Evolutionary conservation across 495 filamentous ascomycete species (phyloP), one percentile per base, ranked within the genome.

Genomic region (Pyrenula aspistea): DNA sequence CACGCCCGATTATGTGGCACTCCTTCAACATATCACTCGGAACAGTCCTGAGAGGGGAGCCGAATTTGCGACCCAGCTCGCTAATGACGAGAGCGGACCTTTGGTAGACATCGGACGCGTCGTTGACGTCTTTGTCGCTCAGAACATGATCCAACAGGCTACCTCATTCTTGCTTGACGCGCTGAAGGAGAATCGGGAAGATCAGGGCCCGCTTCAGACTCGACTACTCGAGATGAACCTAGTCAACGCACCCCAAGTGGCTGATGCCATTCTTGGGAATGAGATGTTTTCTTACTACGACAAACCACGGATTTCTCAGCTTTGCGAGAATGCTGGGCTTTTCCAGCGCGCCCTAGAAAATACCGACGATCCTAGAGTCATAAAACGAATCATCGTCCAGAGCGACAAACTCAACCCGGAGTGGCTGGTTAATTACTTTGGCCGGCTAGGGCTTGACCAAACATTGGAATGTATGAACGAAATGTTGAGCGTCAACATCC

Each of bases 201-300:
- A 97, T 68, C 90, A 99, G 59, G 92, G 83, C 51, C 83, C 90
- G 61, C 77, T 97, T 52, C 93, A 99, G 70, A 99, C 93, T 36
- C 85, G 91, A 56, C 77, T 99, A 22, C 74, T 99, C 51, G 93
- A 99, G 77, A 97, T 99, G 91, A 99, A 99, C 68, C 75, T 99
- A 57, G 70, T 92, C 68, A 92, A 95, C 64, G 94, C 94, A 0
- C 91, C 93, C 11, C 94, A 97, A 68, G 93, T 99, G 53, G 93
- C 93, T 3, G 93, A 97, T 69, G 93, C 93, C 20, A 97, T 99
- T 61, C 82, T 99, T 50, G 86, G 91, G 51, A 97, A 96, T 62
- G 89, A 96, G 60, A 95, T 99, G 81, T 97, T 99, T 73, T 88
- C 88, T 0, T 82, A 97, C 71, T 99, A 91, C 66, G 92, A 99